phyloP scores from a whole-genome alignment of 1,284 basidiomycete species.

The Irpex lacteus region DNA sequence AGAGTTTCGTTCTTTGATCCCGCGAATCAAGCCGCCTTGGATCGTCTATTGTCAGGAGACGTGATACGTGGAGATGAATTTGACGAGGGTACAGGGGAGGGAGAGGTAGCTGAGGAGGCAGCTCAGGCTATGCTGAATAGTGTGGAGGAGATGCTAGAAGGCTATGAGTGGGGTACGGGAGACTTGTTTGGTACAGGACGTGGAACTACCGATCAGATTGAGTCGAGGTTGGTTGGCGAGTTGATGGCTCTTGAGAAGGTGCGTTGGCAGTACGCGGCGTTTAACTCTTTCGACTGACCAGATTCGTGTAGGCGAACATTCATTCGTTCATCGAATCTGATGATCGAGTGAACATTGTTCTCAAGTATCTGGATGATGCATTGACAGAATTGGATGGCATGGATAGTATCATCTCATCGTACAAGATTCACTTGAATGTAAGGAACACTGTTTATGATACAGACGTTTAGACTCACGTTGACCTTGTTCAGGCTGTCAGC shows the following conservation, averaged over 20 bases:
- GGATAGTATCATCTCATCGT: conserved; percentile 83
- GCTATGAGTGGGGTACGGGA: conserved; percentile 91
- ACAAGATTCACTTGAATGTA: conserved; percentile 93
- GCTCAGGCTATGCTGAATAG: conserved; percentile 81
- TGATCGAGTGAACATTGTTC: conserved; percentile 81
- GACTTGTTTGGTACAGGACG: conserved; percentile 57
- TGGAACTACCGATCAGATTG: conserved; percentile 86
- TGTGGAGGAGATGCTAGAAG: conserved; percentile 98
- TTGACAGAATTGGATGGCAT: conserved; percentile 84
- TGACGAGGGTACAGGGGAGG: conserved; percentile 35
- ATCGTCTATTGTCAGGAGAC: conserved; percentile 65
- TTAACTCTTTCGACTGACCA: conserved; percentile 66
- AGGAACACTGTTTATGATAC: conserved; percentile 24
- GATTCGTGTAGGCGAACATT: conserved; percentile 88
- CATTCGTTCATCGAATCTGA: conserved; percentile 96
- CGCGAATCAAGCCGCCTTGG: conserved; percentile 67
- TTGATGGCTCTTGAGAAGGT: conserved; percentile 90
- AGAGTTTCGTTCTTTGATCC: conserved; percentile 81
- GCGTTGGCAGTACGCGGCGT: conserved; percentile 15
- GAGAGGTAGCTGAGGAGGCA: conserved; percentile 71
- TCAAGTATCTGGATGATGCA: conserved; percentile 88
- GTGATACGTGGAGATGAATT: conserved; percentile 26
- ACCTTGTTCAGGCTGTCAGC: conserved; percentile 69
- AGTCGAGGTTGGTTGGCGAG: conserved; percentile 83
- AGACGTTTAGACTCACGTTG: neutral